Evolutionary conservation across 2,329 filamentous ascomycete species (phyloP).

Genomic region (Colletotrichum euphorbiae): DNA sequence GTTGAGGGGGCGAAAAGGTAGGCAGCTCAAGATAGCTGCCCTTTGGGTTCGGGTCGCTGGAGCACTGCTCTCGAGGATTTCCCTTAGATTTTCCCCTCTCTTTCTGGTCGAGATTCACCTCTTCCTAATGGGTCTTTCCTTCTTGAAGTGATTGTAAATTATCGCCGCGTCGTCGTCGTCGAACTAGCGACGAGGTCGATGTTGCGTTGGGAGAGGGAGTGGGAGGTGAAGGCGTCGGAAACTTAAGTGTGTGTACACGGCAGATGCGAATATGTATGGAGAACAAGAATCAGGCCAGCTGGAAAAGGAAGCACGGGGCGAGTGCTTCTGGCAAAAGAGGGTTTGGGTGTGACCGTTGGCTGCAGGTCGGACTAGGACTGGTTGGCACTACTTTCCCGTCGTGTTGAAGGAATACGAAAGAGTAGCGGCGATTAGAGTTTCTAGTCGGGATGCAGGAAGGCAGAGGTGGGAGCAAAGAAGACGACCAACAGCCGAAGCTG

Average conservation of each 20-base stretch:
- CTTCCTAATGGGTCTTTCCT: background rate
- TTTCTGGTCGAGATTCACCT: constrained; percentile 17
- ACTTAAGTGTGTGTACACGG: background rate
- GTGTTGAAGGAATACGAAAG: constrained; percentile 1
- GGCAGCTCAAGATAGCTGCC: constrained; percentile 33
- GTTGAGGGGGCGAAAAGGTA: background rate
- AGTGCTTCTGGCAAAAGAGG: constrained; percentile 19
- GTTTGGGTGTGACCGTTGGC: background rate
- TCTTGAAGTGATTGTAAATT: background rate
- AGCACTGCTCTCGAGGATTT: background rate
- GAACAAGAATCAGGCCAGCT: constrained; percentile 35
- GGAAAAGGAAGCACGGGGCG: constrained; percentile 13
- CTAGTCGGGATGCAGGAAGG: background rate
- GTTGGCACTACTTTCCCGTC: too few relatives aligned
- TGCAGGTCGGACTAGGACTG: background rate
- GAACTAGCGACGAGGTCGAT: constrained; percentile 26
- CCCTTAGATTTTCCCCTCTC: constrained; percentile 20
- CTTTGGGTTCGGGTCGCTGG: background rate
- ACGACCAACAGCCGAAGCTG: background rate
- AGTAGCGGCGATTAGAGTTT: constrained; percentile 8
- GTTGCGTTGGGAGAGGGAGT: background rate
- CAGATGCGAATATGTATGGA: constrained; percentile 14
- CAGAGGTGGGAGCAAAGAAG: background rate
- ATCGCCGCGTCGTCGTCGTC: constrained; percentile 29
- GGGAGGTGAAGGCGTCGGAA: background rate